These are phyloP conservation scores for Bassia scoparia DNA, from an alignment of 148 eudicot species.

Conservation along the genomic window DNA sequence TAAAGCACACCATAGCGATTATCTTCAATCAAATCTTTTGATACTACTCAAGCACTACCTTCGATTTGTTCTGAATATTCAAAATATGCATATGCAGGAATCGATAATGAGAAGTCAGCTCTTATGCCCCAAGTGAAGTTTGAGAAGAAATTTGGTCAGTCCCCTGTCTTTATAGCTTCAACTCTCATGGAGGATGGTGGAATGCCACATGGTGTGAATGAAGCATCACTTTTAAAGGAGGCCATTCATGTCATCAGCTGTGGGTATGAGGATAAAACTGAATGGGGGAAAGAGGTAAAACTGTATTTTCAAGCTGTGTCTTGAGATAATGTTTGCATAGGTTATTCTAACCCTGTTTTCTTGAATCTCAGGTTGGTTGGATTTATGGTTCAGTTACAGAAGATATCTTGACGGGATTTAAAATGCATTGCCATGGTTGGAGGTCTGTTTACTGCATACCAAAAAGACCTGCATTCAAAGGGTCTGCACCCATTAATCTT, in stretches of 20 bases:
- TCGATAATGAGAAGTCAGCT: slow-evolving; percentile 64
- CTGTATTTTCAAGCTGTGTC: neutral
- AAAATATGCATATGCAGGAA: slow-evolving; percentile 43
- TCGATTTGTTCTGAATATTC: neutral
- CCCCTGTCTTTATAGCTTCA: slow-evolving; percentile 88
- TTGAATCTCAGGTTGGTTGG: slow-evolving; percentile 74
- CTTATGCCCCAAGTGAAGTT: slow-evolving; percentile 82
- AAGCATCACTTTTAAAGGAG: slow-evolving; percentile 83
- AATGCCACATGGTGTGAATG: slow-evolving; percentile 51
- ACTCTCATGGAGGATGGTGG: slow-evolving; percentile 83
- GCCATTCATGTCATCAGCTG: slow-evolving; percentile 97
- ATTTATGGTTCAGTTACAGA: slow-evolving; percentile 97
- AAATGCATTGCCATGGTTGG: slow-evolving; percentile 99
- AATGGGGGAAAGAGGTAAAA: slow-evolving; percentile 97
- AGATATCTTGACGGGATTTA: slow-evolving; percentile 94
- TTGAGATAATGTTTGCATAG: neutral
- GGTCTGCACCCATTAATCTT: slow-evolving; percentile 95
- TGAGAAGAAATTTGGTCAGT: slow-evolving; percentile 94
- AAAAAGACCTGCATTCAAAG: slow-evolving; percentile 82
- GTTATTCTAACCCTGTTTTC: neutral
- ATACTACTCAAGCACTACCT: neutral
- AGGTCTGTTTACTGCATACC: slow-evolving; percentile 95
- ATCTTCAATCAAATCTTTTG: neutral
- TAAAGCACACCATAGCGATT: neutral
- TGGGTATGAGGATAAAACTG: slow-evolving; percentile 91